A percentile compares a stretch with the other conserved stretches of the same genome.
phyloP scores from a whole-genome alignment of 441 rosid genomes.

The Raphanus hybrid region DNA sequence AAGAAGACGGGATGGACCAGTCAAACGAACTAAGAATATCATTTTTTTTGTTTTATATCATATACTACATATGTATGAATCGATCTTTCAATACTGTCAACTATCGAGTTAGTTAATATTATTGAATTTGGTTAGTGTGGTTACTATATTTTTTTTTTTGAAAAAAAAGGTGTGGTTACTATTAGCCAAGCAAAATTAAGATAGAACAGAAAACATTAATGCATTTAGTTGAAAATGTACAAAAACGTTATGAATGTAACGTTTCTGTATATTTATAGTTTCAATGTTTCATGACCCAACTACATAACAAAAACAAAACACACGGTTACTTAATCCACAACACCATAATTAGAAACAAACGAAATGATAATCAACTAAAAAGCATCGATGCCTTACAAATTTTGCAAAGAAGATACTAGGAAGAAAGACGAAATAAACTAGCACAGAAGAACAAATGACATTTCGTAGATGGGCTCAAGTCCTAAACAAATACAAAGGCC shows the following conservation, averaged over 20 bases:
- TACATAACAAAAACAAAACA: neutral
- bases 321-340: neutral
- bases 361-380: neutral
- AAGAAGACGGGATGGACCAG: constrained; percentile 17
- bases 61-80: neutral
- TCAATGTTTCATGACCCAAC: neutral
- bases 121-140: neutral
- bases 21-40: neutral
- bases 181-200: neutral
- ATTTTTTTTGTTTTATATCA: neutral
- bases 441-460: neutral
- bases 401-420: neutral
- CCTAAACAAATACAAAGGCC: neutral
- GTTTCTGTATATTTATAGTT: neutral
- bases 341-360: neutral
- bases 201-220: neutral
- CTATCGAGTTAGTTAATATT: neutral
- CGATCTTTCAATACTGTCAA: neutral
- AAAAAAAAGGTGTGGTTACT: neutral
- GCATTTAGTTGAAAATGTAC: neutral
- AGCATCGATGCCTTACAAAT: neutral
- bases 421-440: neutral
- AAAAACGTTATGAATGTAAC: neutral
- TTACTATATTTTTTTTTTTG: neutral
- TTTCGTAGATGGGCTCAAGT: neutral